These are phyloP conservation scores for Colletotrichum sp. DNA, from an alignment of 2,329 filamentous ascomycete genomes.

Conservation along the genomic window DNA sequence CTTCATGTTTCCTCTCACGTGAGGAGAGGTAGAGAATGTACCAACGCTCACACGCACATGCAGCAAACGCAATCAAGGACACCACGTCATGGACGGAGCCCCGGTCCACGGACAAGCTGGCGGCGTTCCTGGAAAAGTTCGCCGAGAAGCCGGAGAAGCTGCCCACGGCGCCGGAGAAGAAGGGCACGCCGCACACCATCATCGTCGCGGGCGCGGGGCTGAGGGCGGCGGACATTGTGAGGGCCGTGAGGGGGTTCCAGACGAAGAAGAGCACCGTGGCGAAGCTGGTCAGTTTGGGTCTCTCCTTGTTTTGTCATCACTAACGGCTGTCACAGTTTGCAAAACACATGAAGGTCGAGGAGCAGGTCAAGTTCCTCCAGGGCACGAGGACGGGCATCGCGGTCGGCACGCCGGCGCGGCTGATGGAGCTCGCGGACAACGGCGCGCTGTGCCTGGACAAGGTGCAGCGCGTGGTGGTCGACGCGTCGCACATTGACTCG, in stretches of 20 bases:
- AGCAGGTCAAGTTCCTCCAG: constrained; percentile 79
- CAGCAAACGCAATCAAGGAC: constrained; percentile 78
- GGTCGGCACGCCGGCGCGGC: constrained; percentile 84
- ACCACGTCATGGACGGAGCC: constrained; percentile 75
- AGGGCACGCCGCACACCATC: constrained; percentile 82
- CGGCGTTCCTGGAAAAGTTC: constrained; percentile 77
- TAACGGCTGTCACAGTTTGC: constrained; percentile 66
- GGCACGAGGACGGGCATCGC: constrained; percentile 78
- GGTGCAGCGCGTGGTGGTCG: constrained; percentile 81
- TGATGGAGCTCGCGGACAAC: constrained; percentile 83
- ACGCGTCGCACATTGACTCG: constrained; percentile 90
- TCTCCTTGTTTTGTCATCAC: background rate
- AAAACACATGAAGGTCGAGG: constrained; percentile 95
- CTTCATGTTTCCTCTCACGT: background rate
- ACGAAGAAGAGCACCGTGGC: constrained; percentile 79
- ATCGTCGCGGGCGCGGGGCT: constrained; percentile 86
- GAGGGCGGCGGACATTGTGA: constrained; percentile 82
- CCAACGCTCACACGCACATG: background rate
- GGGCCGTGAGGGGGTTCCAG: constrained; percentile 78
- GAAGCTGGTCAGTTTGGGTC: constrained; percentile 66
- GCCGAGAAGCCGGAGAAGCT: constrained; percentile 63
- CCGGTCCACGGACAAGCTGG: constrained; percentile 74
- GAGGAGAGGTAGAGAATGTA: background rate
- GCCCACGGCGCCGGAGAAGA: constrained; percentile 68
- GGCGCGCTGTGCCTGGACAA: constrained; percentile 74